Percentiles rank a stretch among this genome's conserved stretches.
These are phyloP conservation scores for Filosporella fistucella DNA, from an alignment of 495 filamentous ascomycete genomes.

Conservation along the genomic window DNA sequence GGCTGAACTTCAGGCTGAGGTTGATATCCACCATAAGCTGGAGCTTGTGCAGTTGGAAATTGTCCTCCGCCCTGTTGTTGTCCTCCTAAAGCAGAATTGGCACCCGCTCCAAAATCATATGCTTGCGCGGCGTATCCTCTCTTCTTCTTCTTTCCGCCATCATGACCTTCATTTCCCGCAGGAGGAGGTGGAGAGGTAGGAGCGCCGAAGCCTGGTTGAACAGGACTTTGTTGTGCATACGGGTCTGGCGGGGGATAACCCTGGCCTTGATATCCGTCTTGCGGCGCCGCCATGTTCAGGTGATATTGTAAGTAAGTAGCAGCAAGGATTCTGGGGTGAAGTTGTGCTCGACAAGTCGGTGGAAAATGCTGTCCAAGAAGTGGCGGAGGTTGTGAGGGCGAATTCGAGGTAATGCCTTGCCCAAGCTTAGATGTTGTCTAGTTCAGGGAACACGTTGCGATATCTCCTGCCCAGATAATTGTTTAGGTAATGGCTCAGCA, in stretches of 20 bases:
- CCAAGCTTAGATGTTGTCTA: constrained; percentile 13
- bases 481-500: constrained; percentile 9
- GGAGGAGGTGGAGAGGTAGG: constrained; percentile 35
- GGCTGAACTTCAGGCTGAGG: constrained; percentile 24
- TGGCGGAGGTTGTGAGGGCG: no score
- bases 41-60: constrained; percentile 21
- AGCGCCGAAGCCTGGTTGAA: constrained; percentile 29
- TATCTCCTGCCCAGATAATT: constrained; percentile 7
- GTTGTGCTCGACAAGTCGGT: constrained; percentile 11
- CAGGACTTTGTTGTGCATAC: constrained; percentile 35
- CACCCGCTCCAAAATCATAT: constrained; percentile 87
- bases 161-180: constrained; percentile 36
- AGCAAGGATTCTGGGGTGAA: constrained; percentile 11
- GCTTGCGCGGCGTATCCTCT: constrained; percentile 89
- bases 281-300: constrained; percentile 50
- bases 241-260: constrained; percentile 48
- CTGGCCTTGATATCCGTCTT: constrained; percentile 60
- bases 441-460: constrained; percentile 23
- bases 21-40: constrained; percentile 24
- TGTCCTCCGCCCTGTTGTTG: constrained; percentile 46
- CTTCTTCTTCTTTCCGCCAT: constrained; percentile 71
- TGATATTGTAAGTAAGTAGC: not conserved
- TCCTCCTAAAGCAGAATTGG: constrained; percentile 69
- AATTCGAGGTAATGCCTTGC: constrained; percentile 1
- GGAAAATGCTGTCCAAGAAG: no score